A percentile compares a stretch with the other conserved stretches of the same genome.
Conservation (phyloP, 306 rosid genomes). For the Alnus glutinosa region DNA sequence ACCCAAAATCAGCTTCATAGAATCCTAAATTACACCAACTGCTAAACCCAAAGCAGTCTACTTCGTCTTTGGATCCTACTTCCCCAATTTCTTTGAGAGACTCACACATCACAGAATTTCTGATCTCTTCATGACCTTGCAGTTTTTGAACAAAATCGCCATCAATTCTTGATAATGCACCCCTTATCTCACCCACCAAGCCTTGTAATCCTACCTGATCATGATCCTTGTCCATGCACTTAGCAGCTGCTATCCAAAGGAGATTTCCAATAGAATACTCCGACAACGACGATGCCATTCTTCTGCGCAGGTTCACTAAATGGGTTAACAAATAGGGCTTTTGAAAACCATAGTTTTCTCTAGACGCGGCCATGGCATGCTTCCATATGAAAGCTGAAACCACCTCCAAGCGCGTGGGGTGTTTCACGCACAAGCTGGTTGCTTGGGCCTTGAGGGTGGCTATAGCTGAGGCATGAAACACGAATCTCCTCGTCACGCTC, state of each 20-base stretch:
- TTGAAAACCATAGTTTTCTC: slow-evolving; percentile 15
- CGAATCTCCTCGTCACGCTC: slow-evolving; percentile 39
- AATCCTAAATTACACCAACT: slow-evolving; percentile 45
- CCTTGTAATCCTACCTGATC: neutral
- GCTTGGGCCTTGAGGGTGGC: slow-evolving; percentile 13
- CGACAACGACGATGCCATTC: neutral
- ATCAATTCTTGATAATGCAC: slow-evolving; percentile 24
- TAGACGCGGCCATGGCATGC: slow-evolving; percentile 31
- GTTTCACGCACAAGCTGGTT: neutral
- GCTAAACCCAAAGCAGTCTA: slow-evolving; percentile 33
- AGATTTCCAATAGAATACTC: slow-evolving; percentile 29
- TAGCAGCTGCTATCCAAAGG: slow-evolving; percentile 33
- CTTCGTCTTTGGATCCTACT: slow-evolving; percentile 1
- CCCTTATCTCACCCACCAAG: slow-evolving; percentile 26
- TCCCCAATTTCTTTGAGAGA: slow-evolving; percentile 17
- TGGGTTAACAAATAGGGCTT: slow-evolving; percentile 31
- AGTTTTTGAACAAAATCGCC: slow-evolving; percentile 19
- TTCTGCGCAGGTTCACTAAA: slow-evolving; percentile 34
- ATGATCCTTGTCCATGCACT: neutral
- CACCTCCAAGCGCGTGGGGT: slow-evolving; percentile 37
- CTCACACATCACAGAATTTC: slow-evolving; percentile 9
- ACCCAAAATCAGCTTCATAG: slow-evolving; percentile 38
- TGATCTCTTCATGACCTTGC: slow-evolving; percentile 1
- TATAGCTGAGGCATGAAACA: slow-evolving; percentile 36
- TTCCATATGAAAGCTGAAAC: slow-evolving; percentile 46